These are phyloP conservation scores for Rhododendron kiyosumense DNA, from an alignment of 148 eudicot genomes.

Conservation along the genomic window DNA sequence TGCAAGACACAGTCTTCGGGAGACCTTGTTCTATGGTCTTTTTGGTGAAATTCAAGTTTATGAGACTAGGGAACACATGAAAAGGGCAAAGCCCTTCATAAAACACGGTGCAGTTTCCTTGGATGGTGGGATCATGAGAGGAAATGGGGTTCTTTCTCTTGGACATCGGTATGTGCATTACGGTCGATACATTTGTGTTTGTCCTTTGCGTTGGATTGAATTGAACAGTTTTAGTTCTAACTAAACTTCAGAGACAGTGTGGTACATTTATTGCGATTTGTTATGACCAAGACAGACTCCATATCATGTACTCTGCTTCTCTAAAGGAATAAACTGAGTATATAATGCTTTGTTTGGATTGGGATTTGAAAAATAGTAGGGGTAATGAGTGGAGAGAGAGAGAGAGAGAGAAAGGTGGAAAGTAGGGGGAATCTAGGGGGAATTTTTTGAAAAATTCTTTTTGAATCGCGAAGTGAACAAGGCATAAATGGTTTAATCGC, in stretches of 20 bases:
- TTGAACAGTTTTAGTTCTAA: not conserved
- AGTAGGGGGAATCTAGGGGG: too few species aligned
- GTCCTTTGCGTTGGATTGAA: not conserved
- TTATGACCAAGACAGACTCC: not conserved
- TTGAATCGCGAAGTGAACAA: too few species aligned
- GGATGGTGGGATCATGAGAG: constrained; percentile 59
- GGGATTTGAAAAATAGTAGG: too few species aligned
- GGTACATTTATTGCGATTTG: not conserved
- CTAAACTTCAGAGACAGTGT: not conserved
- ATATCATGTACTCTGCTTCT: not conserved
- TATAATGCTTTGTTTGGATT: too few species aligned
- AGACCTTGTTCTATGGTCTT: constrained; percentile 60
- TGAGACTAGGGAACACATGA: constrained; percentile 42
- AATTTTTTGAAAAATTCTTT: too few species aligned
- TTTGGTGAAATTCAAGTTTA: constrained; percentile 74
- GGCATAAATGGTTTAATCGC: not conserved
- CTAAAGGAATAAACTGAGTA: not conserved
- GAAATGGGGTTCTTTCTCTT: constrained; percentile 41
- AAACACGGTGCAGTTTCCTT: constrained; percentile 55
- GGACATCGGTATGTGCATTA: constrained; percentile 35
- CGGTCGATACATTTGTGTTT: not conserved
- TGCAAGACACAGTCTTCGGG: constrained; percentile 53
- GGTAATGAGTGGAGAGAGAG: too few species aligned
- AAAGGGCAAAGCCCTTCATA: constrained; percentile 35
- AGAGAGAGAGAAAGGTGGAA: too few species aligned